Percentiles rank a stretch among this genome's conserved stretches.
Conservation (phyloP, 371 early-diverging fungal genomes). For the Lichtheimia ornata region DNA sequence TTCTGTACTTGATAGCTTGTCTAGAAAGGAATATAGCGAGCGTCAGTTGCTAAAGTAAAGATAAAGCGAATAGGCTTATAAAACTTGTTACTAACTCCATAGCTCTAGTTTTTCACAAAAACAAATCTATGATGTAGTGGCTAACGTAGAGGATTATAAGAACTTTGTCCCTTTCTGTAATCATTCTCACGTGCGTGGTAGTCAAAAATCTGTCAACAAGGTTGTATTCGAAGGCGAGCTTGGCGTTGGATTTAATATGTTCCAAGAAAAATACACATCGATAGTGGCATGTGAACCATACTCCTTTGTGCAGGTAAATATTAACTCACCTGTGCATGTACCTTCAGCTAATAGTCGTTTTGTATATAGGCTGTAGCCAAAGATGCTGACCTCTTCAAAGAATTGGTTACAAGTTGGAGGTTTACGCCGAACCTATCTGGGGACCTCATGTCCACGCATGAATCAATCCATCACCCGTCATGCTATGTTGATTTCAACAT, state of each 20-base stretch:
- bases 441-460: slow-evolving; percentile 27
- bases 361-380: slow-evolving; percentile 60
- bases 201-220: slow-evolving; percentile 9
- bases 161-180: slow-evolving; percentile 81
- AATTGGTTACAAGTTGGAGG: slow-evolving; percentile 68
- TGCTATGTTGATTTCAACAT: slow-evolving; percentile 75
- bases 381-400: slow-evolving; percentile 69
- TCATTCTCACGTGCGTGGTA: slow-evolving; percentile 58
- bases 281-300: slow-evolving; percentile 69
- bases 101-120: slow-evolving; percentile 63
- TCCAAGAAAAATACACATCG: slow-evolving; percentile 78
- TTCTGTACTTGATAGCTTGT: too few relatives aligned
- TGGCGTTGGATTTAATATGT: slow-evolving; percentile 72
- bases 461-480: slow-evolving; percentile 44
- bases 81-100: too few relatives aligned
- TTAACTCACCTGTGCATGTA: too few relatives aligned
- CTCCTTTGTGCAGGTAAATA: slow-evolving; percentile 48
- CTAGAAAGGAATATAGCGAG: too few relatives aligned
- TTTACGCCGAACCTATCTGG: slow-evolving; percentile 57
- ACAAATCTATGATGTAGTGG: slow-evolving; percentile 74
- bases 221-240: slow-evolving; percentile 68
- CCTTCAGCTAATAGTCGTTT: too few relatives aligned
- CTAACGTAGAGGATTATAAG: slow-evolving; percentile 77
- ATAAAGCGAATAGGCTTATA: too few relatives aligned
- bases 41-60: too few relatives aligned